phyloP scores from a whole-genome alignment of 495 filamentous ascomycete species.

The Cudoniella acicularis region DNA sequence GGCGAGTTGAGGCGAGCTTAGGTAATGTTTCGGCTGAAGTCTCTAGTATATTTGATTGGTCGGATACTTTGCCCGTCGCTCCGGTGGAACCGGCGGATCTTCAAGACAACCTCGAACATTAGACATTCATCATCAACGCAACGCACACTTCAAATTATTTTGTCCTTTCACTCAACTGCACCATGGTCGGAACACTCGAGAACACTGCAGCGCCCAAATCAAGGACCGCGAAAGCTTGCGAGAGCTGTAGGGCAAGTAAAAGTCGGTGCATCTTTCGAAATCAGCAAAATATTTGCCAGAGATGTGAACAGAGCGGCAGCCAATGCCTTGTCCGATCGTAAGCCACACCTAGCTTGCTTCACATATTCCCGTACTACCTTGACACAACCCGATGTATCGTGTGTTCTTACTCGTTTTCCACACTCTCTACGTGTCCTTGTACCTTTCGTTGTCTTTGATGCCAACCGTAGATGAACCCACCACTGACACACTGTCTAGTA shows the following conservation, averaged over 20 bases:
- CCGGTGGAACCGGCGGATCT: no score
- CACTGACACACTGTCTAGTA: not conserved
- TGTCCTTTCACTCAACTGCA: not conserved
- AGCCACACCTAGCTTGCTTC: not conserved
- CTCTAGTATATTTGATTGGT: no score
- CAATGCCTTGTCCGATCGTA: slow-evolving; percentile 18
- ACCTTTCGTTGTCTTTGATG: no score
- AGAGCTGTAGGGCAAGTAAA: slow-evolving; percentile 22
- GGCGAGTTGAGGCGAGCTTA: no score
- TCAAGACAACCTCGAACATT: no score
- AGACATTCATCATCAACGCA: no score
- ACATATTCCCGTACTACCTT: not conserved
- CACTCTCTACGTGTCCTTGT: no score
- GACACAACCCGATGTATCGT: no score
- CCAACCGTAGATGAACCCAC: no score
- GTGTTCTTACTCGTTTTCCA: no score
- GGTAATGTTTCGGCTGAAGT: no score
- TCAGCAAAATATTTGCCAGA: slow-evolving; percentile 15
- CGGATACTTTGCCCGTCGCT: no score
- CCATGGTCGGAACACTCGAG: not conserved
- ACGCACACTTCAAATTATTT: not conserved
- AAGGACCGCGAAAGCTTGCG: slow-evolving; percentile 25
- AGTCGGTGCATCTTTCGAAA: slow-evolving; percentile 21
- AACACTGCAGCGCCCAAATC: slow-evolving; percentile 1
- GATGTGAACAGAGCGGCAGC: slow-evolving; percentile 17